Evolutionary conservation across 176 grass and related monocot genomes (phyloP), one percentile per base, ranked within the genome.

Genomic region (Guadua angustifolia): DNA sequence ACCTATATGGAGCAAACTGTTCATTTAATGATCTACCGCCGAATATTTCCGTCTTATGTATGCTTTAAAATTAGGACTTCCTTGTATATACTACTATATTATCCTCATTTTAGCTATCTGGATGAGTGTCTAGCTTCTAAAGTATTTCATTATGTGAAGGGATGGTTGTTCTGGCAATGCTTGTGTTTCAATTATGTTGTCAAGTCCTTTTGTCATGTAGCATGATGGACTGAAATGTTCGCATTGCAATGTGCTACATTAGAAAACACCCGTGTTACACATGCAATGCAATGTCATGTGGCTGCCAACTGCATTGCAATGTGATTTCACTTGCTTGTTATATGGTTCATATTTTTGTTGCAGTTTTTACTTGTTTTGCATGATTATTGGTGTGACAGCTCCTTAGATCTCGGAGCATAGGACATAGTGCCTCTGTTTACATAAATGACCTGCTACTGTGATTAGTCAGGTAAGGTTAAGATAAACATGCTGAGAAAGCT

Each of bases 401-500:
- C n/a, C n/a, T n/a, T n/a, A n/a, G n/a, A n/a, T n/a, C n/a, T n/a
- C n/a, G n/a, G n/a, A n/a, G n/a, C n/a, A n/a, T n/a, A n/a, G n/a
- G n/a, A n/a, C n/a, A n/a, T n/a, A n/a, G n/a, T n/a, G n/a, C n/a
- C n/a, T n/a, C n/a, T n/a, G n/a, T n/a, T n/a, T n/a, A n/a, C n/a
- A n/a, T n/a, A n/a, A n/a, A n/a, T n/a, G 33, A 67, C 13, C 21
- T 19, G 24, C 76, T 80, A 26, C 57, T 44, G 33, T 6, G 0
- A 79, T 14, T 88, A 67, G 29, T 83, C 36, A 44, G 19, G 21
- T 24, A 33, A 58, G 19, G 43, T 50, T 13, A 65, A 47, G 15
- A 66, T 58, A 74, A 74, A 80, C 62, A 79, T 74, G 26, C 69
- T 57, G 49, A 73, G 57, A 59, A 47, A 50, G 62, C 63, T 84